A percentile compares a stretch with the other conserved stretches of the same genome.
These are phyloP conservation scores for Fragaria ananassa DNA, from an alignment of 306 rosid genomes.

Conservation along the genomic window DNA sequence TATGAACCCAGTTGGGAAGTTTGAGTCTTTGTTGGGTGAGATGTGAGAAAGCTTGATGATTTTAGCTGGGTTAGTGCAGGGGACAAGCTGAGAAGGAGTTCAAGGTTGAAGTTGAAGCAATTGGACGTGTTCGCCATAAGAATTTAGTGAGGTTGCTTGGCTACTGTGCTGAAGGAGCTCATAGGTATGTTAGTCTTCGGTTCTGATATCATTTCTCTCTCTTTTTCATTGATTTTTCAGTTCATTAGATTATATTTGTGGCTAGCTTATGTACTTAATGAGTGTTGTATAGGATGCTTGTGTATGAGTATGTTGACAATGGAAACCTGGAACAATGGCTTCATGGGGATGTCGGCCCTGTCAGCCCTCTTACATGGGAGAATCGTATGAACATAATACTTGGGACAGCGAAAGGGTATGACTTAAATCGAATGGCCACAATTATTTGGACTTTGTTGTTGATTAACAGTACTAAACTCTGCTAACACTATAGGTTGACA, in stretches of 20 bases:
- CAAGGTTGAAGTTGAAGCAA: slow-evolving; percentile 67
- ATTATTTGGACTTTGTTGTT: background rate
- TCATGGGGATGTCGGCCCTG: slow-evolving; percentile 58
- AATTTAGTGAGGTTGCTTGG: slow-evolving; percentile 63
- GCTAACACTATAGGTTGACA: slow-evolving; percentile 32
- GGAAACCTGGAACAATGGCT: slow-evolving; percentile 68
- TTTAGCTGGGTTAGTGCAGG: slow-evolving; percentile 25
- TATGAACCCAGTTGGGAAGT: slow-evolving; percentile 10
- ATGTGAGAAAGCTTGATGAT: slow-evolving; percentile 6
- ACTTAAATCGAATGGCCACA: background rate
- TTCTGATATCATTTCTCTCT: background rate
- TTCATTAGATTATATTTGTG: background rate
- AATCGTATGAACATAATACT: slow-evolving; percentile 51
- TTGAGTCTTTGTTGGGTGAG: background rate
- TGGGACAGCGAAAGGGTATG: slow-evolving; percentile 62
- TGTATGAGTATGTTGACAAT: slow-evolving; percentile 57
- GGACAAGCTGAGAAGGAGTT: slow-evolving; percentile 73
- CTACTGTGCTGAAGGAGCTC: slow-evolving; percentile 68
- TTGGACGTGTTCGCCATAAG: slow-evolving; percentile 67
- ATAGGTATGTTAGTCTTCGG: slow-evolving; percentile 32
- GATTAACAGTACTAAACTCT: background rate
- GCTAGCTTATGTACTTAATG: background rate
- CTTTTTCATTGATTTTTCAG: background rate
- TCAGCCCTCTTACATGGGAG: slow-evolving; percentile 58
- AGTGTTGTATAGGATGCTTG: slow-evolving; percentile 48